Evolutionary conservation across 2,329 filamentous ascomycete genomes (phyloP).

Genomic region (Paraconiothyrium sp.): DNA sequence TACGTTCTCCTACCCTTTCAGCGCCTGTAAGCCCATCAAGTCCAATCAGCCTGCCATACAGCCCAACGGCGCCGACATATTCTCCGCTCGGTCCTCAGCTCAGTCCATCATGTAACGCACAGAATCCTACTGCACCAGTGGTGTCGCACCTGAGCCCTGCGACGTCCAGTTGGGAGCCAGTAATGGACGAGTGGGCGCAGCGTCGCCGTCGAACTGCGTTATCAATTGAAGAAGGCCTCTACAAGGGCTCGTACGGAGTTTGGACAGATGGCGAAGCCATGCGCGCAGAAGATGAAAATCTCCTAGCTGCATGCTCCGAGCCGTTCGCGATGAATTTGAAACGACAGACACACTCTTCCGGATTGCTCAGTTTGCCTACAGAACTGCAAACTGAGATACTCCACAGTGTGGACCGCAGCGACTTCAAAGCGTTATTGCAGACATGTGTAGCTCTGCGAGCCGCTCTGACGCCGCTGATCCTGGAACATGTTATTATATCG

Average conservation of each 20-base stretch:
- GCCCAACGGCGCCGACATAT: not conserved
- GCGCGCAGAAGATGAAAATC: not conserved
- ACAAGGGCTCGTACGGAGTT: not conserved
- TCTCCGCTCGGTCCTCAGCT: not conserved
- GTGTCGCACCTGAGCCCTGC: not conserved
- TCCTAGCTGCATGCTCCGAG: not conserved
- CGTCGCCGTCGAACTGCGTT: not conserved
- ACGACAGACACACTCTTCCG: not conserved
- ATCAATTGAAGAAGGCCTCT: not conserved
- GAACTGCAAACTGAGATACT: constrained; percentile 2
- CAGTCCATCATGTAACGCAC: not conserved
- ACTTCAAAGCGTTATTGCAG: constrained; percentile 1
- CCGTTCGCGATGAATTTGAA: not conserved
- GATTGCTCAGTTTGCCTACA: not conserved
- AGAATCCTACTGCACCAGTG: not conserved
- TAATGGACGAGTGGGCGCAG: not conserved
- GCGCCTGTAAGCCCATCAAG: not conserved
- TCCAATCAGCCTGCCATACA: not conserved
- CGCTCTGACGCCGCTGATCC: not conserved
- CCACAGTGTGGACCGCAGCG: not conserved
- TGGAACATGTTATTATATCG: not conserved
- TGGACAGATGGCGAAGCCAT: constrained; percentile 53
- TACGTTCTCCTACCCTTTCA: not conserved
- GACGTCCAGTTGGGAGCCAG: not conserved
- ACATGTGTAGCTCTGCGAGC: constrained; percentile 3